A percentile compares a stretch with the other conserved stretches of the same genome.
Conservation (phyloP, 805 yeast species). For the Candida insectalens region DNA sequence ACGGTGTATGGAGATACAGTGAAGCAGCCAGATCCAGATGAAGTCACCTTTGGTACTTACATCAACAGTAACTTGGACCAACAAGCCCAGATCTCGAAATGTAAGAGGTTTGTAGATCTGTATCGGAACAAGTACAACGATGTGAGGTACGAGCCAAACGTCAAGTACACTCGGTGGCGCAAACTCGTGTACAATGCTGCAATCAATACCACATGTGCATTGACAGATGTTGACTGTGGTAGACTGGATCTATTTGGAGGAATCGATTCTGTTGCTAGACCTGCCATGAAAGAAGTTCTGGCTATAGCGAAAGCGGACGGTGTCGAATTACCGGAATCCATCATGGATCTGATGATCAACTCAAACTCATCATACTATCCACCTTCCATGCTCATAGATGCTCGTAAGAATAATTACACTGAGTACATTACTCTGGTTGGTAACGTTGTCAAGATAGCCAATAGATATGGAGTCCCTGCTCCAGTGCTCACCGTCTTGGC, state of each 20-base stretch:
- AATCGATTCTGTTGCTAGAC: constrained; percentile 20
- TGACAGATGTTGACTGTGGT: constrained; percentile 32
- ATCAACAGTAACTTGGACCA: constrained; percentile 22
- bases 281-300: constrained; percentile 35
- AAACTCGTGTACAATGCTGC: constrained; percentile 40
- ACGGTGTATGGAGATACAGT: constrained; percentile 22
- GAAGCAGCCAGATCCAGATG: constrained; percentile 26
- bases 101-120: constrained; percentile 23
- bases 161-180: constrained; percentile 33
- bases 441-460: constrained; percentile 26
- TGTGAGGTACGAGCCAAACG: constrained; percentile 24
- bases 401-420: constrained; percentile 29
- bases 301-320: constrained; percentile 40
- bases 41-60: constrained; percentile 25
- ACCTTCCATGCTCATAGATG: constrained; percentile 41
- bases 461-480: constrained; percentile 20
- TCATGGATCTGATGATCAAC: constrained; percentile 29
- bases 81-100: constrained; percentile 18
- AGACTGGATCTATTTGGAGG: constrained; percentile 23
- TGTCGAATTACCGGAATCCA: constrained; percentile 24
- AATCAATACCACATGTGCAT: constrained; percentile 34
- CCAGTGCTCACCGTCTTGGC: constrained; percentile 20
- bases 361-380: constrained; percentile 31
- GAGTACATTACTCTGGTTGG: constrained; percentile 37
- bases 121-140: constrained; percentile 24